Conservation (phyloP, 164 flowering plant species). For the Vitis cinerea region DNA sequence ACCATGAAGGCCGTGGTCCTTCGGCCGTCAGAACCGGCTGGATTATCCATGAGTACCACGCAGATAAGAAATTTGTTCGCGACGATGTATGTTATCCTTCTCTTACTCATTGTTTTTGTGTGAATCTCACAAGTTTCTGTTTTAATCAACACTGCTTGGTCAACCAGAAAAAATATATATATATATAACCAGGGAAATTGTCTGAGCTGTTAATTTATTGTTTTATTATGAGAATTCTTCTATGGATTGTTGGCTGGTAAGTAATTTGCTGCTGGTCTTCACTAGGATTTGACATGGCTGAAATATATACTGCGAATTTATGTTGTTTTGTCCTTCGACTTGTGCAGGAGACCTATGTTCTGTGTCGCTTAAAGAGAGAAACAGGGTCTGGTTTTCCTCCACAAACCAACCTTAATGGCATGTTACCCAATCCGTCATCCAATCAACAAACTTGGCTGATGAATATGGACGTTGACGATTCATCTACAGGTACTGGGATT, state of each 20-base stretch:
- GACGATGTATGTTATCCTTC: background rate
- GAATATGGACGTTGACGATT: background rate
- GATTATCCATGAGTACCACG: slow-evolving; percentile 28
- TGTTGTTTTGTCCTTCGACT: background rate
- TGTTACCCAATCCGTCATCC: no score
- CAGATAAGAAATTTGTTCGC: background rate
- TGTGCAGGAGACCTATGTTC: slow-evolving; percentile 14
- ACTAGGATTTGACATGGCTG: no score
- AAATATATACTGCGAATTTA: background rate
- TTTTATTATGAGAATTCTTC: no score
- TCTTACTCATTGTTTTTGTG: background rate
- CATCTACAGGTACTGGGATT: background rate
- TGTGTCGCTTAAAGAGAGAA: slow-evolving; percentile 12
- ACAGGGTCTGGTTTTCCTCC: background rate
- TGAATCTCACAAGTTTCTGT: background rate
- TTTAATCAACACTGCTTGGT: no score
- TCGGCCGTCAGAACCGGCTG: slow-evolving; percentile 13
- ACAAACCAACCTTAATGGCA: no score
- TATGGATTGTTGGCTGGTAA: no score
- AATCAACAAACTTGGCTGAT: no score
- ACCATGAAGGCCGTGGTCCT: slow-evolving; percentile 17
- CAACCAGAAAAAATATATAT: no score
- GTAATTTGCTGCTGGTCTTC: no score
- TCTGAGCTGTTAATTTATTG: no score
- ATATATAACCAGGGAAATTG: no score